Base-by-base conservation (phyloP, 2,329 filamentous ascomycete species). In the Calonectria honghensis region DNA sequence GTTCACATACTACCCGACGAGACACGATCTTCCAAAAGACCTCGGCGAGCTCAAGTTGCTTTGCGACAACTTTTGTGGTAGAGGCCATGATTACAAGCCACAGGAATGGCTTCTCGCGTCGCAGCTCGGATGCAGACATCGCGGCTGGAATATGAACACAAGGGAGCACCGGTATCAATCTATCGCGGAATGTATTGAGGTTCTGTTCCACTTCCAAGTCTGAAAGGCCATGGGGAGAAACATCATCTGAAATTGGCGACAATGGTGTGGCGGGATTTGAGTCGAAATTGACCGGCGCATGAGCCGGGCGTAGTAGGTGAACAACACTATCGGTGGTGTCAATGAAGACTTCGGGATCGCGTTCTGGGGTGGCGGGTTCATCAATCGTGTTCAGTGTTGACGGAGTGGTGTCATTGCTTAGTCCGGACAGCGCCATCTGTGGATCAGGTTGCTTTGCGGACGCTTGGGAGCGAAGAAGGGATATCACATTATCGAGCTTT, bases 1-100 rank as follows among this genome's bases (percentile, higher is more conserved):
- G 79, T 31, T 83, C 70, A 1, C 72, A 64, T 10, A 83, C 48
- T 20, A 83, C 72, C 35, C 80, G 76, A 9, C 77, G 73, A 0
- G 79, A 78, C 14, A 84, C 69, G 1, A 82, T 79, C 10, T 78
- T 71, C 70, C 81, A 80, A 29, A 84, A 75, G 0, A 75, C 76
- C 1, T 73, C 73, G 6, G 78, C 77, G 50, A 83, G 73, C 29
- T 70, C 76, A 27, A 79, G 75, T 45, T 80, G 82, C 73, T 82
- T 79, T 57, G 73, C 63, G 0, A 74, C 70, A 0, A 70, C 72
- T 16, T 76, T 81, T 3, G 79, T 76, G 0, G 76, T 73, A 7
- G 86, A 76, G 0, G 82, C 80, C 82, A 86, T 85, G 18, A 86
- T 82, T 16, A 83, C 83, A 24, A 85, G 72, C 85, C 85, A 87